Conservation (phyloP, 1,284 basidiomycete genomes). For the Xerocomus nothofagi region DNA sequence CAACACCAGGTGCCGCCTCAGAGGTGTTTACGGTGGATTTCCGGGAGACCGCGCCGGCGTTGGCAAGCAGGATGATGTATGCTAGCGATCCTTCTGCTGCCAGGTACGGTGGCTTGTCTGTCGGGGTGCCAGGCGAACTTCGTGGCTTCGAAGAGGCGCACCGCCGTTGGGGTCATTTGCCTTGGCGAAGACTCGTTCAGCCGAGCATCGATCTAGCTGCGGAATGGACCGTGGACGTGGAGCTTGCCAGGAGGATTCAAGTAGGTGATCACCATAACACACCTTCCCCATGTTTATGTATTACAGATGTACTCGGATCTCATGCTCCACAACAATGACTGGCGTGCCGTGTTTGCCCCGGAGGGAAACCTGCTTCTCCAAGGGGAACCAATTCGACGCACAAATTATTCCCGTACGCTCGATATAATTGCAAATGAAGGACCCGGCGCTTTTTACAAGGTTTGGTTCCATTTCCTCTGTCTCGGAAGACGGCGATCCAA, state of each 20-base stretch:
- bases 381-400: slow-evolving; percentile 72
- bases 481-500: slow-evolving; percentile 12
- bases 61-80: slow-evolving; percentile 79
- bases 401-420: slow-evolving; percentile 71
- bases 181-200: slow-evolving; percentile 76
- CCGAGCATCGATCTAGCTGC: slow-evolving; percentile 75
- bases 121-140: slow-evolving; percentile 87
- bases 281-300: slow-evolving; percentile 11
- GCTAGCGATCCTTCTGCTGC: slow-evolving; percentile 49
- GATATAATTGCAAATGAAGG: slow-evolving; percentile 65
- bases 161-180: slow-evolving; percentile 72
- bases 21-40: slow-evolving; percentile 83
- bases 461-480: slow-evolving; percentile 35
- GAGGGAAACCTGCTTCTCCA: slow-evolving; percentile 67
- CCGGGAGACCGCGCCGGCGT: slow-evolving; percentile 80
- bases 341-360: slow-evolving; percentile 80
- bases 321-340: slow-evolving; percentile 78
- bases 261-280: slow-evolving; percentile 41
- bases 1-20: slow-evolving; percentile 43
- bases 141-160: slow-evolving; percentile 82
- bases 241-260: slow-evolving; percentile 72
- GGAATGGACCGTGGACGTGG: slow-evolving; percentile 75
- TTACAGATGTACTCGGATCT: slow-evolving; percentile 52
- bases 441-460: slow-evolving; percentile 73
- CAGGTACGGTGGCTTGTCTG: slow-evolving; percentile 74